These are phyloP conservation scores for Psidium guajava DNA, from an alignment of 345 rosid genomes.

Conservation along the genomic window DNA sequence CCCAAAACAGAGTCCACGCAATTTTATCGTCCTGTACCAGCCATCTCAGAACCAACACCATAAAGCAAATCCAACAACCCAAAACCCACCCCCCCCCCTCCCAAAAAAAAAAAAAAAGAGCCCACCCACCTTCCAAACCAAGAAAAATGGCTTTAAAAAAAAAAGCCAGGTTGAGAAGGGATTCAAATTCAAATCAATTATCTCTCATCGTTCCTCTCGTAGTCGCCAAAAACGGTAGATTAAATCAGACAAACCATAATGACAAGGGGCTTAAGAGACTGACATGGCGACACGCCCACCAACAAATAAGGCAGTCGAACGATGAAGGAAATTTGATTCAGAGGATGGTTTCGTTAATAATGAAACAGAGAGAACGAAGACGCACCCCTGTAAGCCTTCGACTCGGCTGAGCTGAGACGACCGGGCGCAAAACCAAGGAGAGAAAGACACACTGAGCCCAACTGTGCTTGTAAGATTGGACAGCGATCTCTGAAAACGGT, in stretches of 20 bases:
- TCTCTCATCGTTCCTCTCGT: neutral
- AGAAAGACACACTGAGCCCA: neutral
- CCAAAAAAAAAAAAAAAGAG: no score
- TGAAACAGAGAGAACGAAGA: neutral
- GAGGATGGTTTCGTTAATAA: neutral
- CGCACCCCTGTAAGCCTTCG: neutral
- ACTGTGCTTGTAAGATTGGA: neutral
- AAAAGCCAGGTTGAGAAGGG: neutral
- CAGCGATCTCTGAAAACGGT: neutral
- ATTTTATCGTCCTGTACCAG: neutral
- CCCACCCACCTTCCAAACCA: neutral
- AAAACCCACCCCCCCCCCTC: neutral
- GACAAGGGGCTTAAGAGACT: neutral
- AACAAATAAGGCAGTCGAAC: neutral
- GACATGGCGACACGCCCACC: neutral
- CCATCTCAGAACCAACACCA: neutral
- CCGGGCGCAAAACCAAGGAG: neutral
- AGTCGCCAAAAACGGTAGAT: neutral
- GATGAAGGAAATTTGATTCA: neutral
- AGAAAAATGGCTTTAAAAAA: neutral
- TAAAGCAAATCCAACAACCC: neutral
- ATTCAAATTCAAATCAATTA: neutral
- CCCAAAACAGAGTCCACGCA: neutral
- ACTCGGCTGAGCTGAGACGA: neutral
- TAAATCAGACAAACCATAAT: neutral